Base-by-base conservation (phyloP, 257 asterid genomes). In the Nicotiana benthamiana region DNA sequence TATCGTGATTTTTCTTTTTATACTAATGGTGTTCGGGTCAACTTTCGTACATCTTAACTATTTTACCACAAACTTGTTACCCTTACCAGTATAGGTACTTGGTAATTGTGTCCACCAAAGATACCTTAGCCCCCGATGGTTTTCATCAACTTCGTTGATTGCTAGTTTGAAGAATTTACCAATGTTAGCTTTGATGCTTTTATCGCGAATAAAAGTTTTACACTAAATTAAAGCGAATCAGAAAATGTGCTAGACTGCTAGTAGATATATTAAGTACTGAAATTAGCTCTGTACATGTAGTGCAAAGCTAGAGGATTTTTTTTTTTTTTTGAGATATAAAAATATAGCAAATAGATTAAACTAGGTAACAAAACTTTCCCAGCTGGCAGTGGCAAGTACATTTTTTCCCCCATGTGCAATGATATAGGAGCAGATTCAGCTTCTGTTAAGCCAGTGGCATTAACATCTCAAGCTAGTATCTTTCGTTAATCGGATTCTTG, bases 321-420 rank as follows among this genome's bases (percentile, higher is more conserved):
- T 32, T 32, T 32, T 32, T 27, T 27, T 46, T 48, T 9, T 51
- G 56, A 51, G 6, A 32, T 9, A 61, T 15, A 4, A 79, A 77
- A 26, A 79, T 43, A 11, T 0, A 0, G 1, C 0, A 51, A 48
- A 63, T 34, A 28, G 24, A 51, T 40, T 17, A 79, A 63, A 43
- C 18, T 32, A 51, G 64, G 80, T 40, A 77, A 79, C 76, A 62
- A 79, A 79, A 79, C 1, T 48, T 79, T 48, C 30, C 54, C 48
- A 56, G 65, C 59, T 64, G 40, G 16, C 43, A 79, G 74, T 24
- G 63, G 32, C 16, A 66, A 43, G 2, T 53, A 62, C 28, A 36
- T 43, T 26, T 61, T 20, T 6, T n/a, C 8, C 75, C 75, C 27
- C 52, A 1, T 40, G 53, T 75, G 24, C 75, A 34, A 34, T 34